These are phyloP conservation scores for Pinus albicaulis DNA, from an alignment of 75 land plant genomes.

Conservation along the genomic window DNA sequence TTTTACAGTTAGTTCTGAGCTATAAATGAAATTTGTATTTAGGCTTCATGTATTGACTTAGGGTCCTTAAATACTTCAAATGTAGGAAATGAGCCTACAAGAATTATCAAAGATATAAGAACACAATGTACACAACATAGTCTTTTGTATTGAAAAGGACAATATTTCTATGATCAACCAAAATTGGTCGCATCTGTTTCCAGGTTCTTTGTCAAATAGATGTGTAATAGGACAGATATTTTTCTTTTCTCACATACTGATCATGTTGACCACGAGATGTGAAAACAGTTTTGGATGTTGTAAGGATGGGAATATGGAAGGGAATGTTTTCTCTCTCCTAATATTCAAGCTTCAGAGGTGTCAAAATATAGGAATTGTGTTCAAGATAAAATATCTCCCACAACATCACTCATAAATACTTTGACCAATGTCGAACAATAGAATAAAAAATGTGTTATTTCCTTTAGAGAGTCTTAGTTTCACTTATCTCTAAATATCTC, in stretches of 20 bases:
- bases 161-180: background rate
- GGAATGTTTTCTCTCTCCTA: constrained; percentile 51
- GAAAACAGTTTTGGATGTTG: constrained; percentile 55
- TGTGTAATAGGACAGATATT: constrained; percentile 46
- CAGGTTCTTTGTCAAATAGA: constrained; percentile 41
- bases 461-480: too few relatives aligned
- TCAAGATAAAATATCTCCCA: constrained; percentile 26
- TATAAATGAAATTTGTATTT: constrained; percentile 30
- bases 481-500: too few relatives aligned
- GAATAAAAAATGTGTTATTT: too few relatives aligned
- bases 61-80: constrained; percentile 20
- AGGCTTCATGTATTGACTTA: constrained; percentile 39
- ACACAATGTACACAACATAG: constrained; percentile 20
- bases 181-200: constrained; percentile 20
- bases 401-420: background rate
- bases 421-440: too few relatives aligned
- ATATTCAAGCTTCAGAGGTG: constrained; percentile 7
- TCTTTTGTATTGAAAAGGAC: background rate
- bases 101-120: constrained; percentile 44
- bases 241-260: constrained; percentile 59
- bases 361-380: constrained; percentile 15
- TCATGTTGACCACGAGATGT: constrained; percentile 34
- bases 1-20: constrained; percentile 17
- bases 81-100: constrained; percentile 32
- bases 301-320: constrained; percentile 75